Evolutionary conservation across 2,329 filamentous ascomycete genomes (phyloP).

Genomic region (Diaporthe vaccinii): DNA sequence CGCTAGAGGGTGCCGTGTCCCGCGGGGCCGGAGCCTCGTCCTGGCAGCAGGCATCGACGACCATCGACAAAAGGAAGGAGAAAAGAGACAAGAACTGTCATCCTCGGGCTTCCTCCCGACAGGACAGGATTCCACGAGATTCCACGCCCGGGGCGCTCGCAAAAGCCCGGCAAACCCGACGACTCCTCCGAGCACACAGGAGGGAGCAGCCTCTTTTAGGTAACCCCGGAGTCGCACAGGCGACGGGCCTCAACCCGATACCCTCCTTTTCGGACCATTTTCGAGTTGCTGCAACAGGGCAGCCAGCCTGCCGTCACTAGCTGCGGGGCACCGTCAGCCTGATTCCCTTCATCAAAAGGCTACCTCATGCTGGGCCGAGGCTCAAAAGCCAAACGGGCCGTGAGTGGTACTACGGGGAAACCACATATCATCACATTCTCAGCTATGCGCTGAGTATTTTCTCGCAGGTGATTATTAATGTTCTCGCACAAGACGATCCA

Average conservation of each 20-base stretch:
- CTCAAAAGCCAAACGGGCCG: background rate
- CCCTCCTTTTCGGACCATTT: background rate
- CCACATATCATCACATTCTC: background rate
- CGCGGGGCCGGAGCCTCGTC: background rate
- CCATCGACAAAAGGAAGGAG: background rate
- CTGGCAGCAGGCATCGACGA: background rate
- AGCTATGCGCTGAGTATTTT: background rate
- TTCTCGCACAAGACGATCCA: fast-evolving
- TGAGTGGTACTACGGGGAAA: background rate
- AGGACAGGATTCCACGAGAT: background rate
- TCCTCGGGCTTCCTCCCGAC: background rate
- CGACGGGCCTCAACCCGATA: background rate
- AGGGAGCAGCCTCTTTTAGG: background rate
- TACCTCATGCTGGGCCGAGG: background rate
- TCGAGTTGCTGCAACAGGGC: background rate
- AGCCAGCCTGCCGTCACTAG: background rate
- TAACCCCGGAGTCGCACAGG: background rate
- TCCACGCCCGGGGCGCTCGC: background rate
- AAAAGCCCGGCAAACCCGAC: background rate
- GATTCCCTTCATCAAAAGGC: background rate
- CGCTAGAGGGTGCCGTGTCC: slow-evolving; percentile 5
- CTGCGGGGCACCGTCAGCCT: background rate
- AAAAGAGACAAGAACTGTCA: background rate
- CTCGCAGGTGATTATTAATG: background rate
- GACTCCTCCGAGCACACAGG: background rate